A percentile compares a stretch with the other conserved stretches of the same genome.
phyloP scores from a whole-genome alignment of 2,329 filamentous ascomycete species.

The Pseudogymnoascus sp. region DNA sequence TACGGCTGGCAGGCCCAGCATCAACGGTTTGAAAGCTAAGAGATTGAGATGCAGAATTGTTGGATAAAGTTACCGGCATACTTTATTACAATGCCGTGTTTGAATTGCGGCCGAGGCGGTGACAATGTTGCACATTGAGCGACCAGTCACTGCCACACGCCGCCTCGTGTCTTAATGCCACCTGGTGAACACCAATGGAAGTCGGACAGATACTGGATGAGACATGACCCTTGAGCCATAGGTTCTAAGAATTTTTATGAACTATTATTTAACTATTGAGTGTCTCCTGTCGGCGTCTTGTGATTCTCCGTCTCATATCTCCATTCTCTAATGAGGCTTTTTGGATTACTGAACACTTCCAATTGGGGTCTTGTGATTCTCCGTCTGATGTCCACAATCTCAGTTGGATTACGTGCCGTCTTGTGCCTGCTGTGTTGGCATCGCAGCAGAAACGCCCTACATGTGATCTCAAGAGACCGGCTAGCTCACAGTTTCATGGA shows the following conservation, averaged over 20 bases:
- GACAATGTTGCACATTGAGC: not conserved
- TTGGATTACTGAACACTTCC: not conserved
- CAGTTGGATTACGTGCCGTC: not conserved
- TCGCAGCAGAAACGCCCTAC: not conserved
- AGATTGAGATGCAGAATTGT: not conserved
- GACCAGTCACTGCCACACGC: not conserved
- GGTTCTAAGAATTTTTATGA: conserved; percentile 2
- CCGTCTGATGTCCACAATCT: not conserved
- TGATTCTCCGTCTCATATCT: not conserved
- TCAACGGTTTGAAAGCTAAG: not conserved
- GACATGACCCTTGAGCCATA: conserved; percentile 1
- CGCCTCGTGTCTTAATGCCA: conserved; percentile 4
- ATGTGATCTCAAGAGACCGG: not conserved
- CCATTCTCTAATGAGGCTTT: not conserved
- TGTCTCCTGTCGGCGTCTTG: not conserved
- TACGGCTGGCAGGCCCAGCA: not conserved
- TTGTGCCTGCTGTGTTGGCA: not conserved
- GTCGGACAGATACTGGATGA: not conserved
- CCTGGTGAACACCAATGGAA: not conserved
- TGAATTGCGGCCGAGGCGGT: not conserved
- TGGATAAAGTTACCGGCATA: not conserved
- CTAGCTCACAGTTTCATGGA: not conserved
- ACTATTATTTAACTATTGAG: not conserved
- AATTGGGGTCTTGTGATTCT: not conserved
- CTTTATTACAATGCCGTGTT: not conserved